Evolutionary conservation across 2,329 filamentous ascomycete species (phyloP).

Genomic region (Aspergillus brasiliensis): DNA sequence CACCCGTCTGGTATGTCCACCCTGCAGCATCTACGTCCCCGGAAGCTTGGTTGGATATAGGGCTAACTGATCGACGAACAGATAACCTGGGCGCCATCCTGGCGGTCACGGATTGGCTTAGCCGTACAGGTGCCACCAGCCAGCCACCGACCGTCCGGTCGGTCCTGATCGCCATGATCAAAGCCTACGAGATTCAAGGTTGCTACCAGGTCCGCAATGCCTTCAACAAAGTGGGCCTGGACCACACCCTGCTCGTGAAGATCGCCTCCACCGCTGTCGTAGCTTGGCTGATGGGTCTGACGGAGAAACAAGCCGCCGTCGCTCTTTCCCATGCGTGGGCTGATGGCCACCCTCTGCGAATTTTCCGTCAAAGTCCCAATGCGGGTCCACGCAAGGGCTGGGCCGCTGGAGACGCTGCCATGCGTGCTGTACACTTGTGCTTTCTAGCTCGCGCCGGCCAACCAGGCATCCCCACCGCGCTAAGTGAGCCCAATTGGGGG

Average conservation of each 20-base stretch:
- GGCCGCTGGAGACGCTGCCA: conserved; percentile 21
- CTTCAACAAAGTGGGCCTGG: conserved; percentile 44
- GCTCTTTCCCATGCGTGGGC: conserved; percentile 45
- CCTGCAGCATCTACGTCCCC: not conserved
- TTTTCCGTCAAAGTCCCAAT: conserved; percentile 38
- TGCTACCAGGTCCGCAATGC: conserved; percentile 40
- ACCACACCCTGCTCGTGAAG: conserved; percentile 47
- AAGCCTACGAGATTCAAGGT: conserved; percentile 49
- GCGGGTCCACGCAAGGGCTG: conserved; percentile 45
- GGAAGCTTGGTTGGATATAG: not conserved
- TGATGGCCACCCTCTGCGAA: conserved; percentile 41
- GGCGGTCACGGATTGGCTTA: conserved; percentile 37
- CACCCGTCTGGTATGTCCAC: conserved; percentile 39
- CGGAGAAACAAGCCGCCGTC: conserved; percentile 35
- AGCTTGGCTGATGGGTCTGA: conserved; percentile 41
- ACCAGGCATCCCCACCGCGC: conserved; percentile 22
- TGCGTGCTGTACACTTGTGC: not conserved
- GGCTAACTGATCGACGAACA: conserved; percentile 13
- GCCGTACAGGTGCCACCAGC: conserved; percentile 18
- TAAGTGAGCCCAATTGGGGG: conserved; percentile 34
- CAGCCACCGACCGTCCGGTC: conserved; percentile 35
- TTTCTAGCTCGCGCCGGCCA: not conserved
- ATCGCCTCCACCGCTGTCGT: conserved; percentile 44
- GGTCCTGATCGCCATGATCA: conserved; percentile 39
- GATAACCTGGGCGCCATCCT: conserved; percentile 46